Evolutionary conservation across 2,329 filamentous ascomycete genomes (phyloP).

Genomic region (Hirsutella minnesotensis): DNA sequence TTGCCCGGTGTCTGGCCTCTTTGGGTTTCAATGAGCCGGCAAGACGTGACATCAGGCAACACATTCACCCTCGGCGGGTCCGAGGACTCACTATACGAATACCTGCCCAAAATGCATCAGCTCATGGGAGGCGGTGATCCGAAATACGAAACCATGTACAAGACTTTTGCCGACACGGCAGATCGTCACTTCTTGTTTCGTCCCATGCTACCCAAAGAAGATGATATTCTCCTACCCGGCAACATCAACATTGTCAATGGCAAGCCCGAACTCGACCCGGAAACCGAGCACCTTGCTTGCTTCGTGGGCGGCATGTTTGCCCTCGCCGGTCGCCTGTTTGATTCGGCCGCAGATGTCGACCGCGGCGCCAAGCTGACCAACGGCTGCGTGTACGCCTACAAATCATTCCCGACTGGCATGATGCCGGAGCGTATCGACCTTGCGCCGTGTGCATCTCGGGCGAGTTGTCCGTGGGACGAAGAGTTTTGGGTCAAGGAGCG

Average conservation of each 20-base stretch:
- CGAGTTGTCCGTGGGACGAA: conserved; percentile 22
- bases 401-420: conserved; percentile 32
- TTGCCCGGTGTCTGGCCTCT: conserved; percentile 67
- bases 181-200: conserved; percentile 49
- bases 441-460: conserved; percentile 22
- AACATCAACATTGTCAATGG: conserved; percentile 14
- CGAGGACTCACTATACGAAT: conserved; percentile 58
- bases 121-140: conserved; percentile 44
- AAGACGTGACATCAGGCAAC: conserved; percentile 19
- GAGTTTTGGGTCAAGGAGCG: conserved; percentile 42
- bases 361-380: conserved; percentile 32
- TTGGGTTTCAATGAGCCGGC: conserved; percentile 44
- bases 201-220: conserved; percentile 43
- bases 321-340: conserved; percentile 32
- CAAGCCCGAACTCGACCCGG: conserved; percentile 12
- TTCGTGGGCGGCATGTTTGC: conserved; percentile 40
- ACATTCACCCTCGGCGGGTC: conserved; percentile 25
- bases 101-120: conserved; percentile 78
- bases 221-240: conserved; percentile 43
- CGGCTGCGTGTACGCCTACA: conserved; percentile 41
- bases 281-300: conserved; percentile 36
- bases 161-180: conserved; percentile 40
- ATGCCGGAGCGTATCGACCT: conserved; percentile 39
- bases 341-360: conserved; percentile 27
- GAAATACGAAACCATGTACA: conserved; percentile 45